A percentile compares a stretch with the other conserved stretches of the same genome.
Evolutionary conservation across 371 early-diverging fungal genomes (phyloP).

Genomic region (Phascolomyces articulosus): DNA sequence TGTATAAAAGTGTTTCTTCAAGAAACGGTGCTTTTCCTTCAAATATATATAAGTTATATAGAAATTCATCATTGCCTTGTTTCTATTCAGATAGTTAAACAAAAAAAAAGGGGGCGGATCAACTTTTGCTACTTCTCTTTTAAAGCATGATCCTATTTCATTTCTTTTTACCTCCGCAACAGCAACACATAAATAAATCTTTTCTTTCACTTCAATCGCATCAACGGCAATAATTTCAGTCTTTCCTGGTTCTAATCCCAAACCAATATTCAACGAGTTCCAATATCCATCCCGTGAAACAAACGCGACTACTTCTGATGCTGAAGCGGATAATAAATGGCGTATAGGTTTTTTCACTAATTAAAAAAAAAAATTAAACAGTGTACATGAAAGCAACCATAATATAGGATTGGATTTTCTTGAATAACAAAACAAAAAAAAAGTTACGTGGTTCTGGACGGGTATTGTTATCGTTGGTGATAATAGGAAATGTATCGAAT

Average conservation of each 20-base stretch:
- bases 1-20: conserved; percentile 39
- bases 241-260: conserved; percentile 42
- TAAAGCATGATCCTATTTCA: too few relatives aligned
- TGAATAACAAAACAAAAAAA: too few relatives aligned
- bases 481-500: conserved; percentile 19
- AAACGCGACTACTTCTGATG: conserved; percentile 46
- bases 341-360: conserved; percentile 26
- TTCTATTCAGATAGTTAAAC: conserved; percentile 21
- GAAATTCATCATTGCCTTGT: conserved; percentile 22
- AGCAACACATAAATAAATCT: conserved; percentile 32
- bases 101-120: too few relatives aligned
- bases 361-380: neutral
- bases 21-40: conserved; percentile 30
- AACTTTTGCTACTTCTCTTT: too few relatives aligned
- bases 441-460: neutral
- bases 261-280: conserved; percentile 39
- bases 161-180: conserved; percentile 33
- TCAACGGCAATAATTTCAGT: conserved; percentile 50
- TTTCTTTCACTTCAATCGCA: conserved; percentile 33
- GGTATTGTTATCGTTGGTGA: neutral
- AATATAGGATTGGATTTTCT: too few relatives aligned
- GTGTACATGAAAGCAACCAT: too few relatives aligned
- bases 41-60: conserved; percentile 37
- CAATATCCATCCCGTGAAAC: conserved; percentile 52
- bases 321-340: conserved; percentile 46